Percentiles rank a stretch among this genome's conserved stretches.
These are phyloP conservation scores for Nicotiana knightiana DNA, from an alignment of 257 asterid species.

Conservation along the genomic window DNA sequence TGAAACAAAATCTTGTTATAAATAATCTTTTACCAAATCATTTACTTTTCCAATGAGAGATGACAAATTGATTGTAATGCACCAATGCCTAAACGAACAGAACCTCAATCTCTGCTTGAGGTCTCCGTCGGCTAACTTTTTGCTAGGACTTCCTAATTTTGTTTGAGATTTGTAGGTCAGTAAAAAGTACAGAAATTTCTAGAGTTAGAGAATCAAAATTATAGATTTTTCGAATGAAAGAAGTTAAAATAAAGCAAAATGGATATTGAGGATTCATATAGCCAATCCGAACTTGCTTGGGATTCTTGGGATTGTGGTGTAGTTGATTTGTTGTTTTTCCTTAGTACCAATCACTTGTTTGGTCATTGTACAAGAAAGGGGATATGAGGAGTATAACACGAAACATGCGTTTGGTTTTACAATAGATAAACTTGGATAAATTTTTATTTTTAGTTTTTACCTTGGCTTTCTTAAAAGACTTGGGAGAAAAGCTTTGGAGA, in stretches of 20 bases:
- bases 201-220: background rate
- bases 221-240: background rate
- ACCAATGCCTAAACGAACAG: background rate
- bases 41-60: background rate
- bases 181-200: no score
- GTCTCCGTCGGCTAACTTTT: background rate
- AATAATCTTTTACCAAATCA: background rate
- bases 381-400: no score
- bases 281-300: background rate
- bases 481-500: no score
- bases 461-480: no score
- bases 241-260: background rate
- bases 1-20: background rate
- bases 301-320: background rate
- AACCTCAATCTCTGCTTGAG: background rate
- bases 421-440: no score
- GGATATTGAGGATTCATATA: background rate
- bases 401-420: no score
- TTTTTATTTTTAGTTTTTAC: no score
- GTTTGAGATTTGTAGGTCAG: no score
- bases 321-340: background rate
- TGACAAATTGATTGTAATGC: background rate
- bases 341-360: background rate
- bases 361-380: background rate
- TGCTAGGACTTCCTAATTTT: background rate